A percentile compares a stretch with the other conserved stretches of the same genome.
Conservation (phyloP, 106 monocot genomes). For the Allium cepa region DNA sequence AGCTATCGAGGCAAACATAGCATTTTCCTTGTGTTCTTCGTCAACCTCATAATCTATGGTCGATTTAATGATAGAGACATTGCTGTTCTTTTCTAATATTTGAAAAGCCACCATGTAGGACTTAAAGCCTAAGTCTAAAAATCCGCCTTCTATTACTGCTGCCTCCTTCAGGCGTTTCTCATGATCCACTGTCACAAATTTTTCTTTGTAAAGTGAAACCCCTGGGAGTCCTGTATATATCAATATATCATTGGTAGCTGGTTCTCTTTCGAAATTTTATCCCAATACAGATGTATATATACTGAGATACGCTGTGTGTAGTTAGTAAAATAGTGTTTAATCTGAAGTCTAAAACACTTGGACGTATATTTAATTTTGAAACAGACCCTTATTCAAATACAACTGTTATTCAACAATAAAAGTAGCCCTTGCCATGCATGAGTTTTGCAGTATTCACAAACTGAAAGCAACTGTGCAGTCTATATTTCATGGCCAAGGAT, state of each 20-base stretch:
- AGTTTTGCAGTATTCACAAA: no score
- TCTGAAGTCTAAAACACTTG: no score
- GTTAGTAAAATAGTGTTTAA: no score
- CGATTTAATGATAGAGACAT: constrained; percentile 8
- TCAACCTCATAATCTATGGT: constrained; percentile 13
- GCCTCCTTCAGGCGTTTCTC: constrained; percentile 16
- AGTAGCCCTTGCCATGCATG: no score
- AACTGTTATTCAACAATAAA: no score
- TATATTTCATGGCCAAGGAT: no score
- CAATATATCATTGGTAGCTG: background rate
- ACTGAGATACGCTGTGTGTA: no score
- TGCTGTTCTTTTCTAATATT: constrained; percentile 4
- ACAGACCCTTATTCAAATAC: no score
- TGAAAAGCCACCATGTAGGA: constrained; percentile 15
- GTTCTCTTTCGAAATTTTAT: background rate
- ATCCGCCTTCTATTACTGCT: constrained; percentile 10
- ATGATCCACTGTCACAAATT: constrained; percentile 22
- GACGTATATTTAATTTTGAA: no score
- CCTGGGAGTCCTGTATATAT: constrained; percentile 1
- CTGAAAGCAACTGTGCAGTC: no score
- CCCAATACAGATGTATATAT: no score
- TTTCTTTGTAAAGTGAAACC: constrained; percentile 13
- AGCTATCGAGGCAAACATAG: constrained; percentile 7
- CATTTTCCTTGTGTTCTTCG: constrained; percentile 4
- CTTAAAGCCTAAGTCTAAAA: constrained; percentile 8